A percentile compares a stretch with the other conserved stretches of the same genome.
Evolutionary conservation across 768 basidiomycete species (phyloP).

Genomic region (Lepiota subincarnata): DNA sequence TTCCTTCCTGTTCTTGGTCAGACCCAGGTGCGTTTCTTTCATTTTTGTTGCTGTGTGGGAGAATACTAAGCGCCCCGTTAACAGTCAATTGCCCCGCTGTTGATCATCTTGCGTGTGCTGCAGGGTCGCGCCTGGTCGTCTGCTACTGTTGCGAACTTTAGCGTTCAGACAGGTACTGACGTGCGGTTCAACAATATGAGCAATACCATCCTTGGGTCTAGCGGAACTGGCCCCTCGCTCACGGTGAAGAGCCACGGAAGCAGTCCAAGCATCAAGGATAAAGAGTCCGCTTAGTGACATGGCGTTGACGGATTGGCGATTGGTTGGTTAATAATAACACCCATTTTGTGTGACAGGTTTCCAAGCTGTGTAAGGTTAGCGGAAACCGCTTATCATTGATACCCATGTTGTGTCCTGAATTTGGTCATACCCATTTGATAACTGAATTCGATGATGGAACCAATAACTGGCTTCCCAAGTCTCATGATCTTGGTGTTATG

Average conservation of each 20-base stretch:
- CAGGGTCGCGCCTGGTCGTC: conserved; percentile 16
- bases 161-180: conserved; percentile 7
- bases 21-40: background rate
- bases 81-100: conserved; percentile 12
- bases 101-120: conserved; percentile 14
- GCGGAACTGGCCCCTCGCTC: background rate
- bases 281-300: background rate
- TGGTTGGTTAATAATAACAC: background rate
- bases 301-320: no score
- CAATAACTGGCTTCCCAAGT: no score
- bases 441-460: no score
- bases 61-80: no score
- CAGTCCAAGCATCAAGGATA: background rate
- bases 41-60: no score
- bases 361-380: no score
- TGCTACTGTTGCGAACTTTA: background rate
- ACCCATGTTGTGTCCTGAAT: no score
- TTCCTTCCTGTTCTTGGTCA: background rate
- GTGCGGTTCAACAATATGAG: conserved; percentile 5
- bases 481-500: no score
- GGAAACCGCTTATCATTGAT: no score
- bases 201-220: background rate
- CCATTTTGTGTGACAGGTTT: background rate
- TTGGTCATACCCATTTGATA: no score
- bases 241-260: conserved; percentile 5